These are phyloP conservation scores for Panaeolus papilionaceus DNA, from an alignment of 768 basidiomycete species.

Conservation along the genomic window DNA sequence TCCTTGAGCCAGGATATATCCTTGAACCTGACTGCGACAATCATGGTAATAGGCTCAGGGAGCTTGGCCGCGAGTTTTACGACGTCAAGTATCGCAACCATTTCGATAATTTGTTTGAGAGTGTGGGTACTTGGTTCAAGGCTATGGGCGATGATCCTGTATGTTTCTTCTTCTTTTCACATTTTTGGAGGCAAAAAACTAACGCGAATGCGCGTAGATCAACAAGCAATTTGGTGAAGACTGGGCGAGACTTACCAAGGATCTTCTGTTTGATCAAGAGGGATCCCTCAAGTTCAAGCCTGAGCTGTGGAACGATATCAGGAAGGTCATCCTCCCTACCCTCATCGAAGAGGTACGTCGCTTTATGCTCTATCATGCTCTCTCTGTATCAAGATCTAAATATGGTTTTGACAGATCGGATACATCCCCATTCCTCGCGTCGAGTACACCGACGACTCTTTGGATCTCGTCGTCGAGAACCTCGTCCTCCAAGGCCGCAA, in stretches of 20 bases:
- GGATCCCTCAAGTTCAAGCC: conserved; percentile 90
- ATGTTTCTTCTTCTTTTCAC: conserved; percentile 22
- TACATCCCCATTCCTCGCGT: conserved; percentile 92
- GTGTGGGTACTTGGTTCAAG: conserved; percentile 78
- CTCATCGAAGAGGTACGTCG: conserved; percentile 73
- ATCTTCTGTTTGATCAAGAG: conserved; percentile 82
- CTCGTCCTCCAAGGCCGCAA: conserved; percentile 88
- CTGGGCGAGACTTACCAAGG: conserved; percentile 80
- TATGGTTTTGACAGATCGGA: conserved; percentile 52
- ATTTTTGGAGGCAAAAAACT: neutral
- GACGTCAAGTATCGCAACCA: conserved; percentile 68
- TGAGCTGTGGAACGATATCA: conserved; percentile 87
- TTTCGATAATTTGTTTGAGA: conserved; percentile 81
- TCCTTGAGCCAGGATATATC: conserved; percentile 86
- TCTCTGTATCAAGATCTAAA: neutral
- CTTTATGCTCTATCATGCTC: neutral
- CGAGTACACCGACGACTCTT: conserved; percentile 87
- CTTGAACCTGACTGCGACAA: conserved; percentile 77
- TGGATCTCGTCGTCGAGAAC: conserved; percentile 95
- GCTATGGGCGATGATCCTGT: conserved; percentile 85
- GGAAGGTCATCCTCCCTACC: conserved; percentile 80
- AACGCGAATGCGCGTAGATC: conserved; percentile 31
- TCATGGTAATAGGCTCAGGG: conserved; percentile 67
- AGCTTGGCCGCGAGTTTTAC: conserved; percentile 81
- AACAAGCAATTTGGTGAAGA: conserved; percentile 86